Percentiles rank a stretch among this genome's conserved stretches.
Conservation (phyloP, 1,284 basidiomycete species). For the Chalciporus sp. region DNA sequence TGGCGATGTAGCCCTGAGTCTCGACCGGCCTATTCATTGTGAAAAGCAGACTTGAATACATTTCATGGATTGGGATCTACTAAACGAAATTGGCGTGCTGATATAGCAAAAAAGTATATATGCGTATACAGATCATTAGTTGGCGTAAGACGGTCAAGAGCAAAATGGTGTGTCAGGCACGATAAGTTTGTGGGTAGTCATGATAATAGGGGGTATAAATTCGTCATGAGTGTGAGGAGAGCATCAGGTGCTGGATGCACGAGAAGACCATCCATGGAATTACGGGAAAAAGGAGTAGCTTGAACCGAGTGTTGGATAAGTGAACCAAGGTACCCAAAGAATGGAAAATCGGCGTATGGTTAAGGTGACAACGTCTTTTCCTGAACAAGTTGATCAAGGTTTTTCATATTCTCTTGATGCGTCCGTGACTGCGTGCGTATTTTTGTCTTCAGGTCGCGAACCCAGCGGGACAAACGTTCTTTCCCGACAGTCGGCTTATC, state of each 20-base stretch:
- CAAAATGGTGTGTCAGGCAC: constrained; percentile 15
- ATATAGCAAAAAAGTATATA: constrained; percentile 21
- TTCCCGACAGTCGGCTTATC: constrained; percentile 29
- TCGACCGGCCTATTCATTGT: constrained; percentile 11
- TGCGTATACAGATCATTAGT: constrained; percentile 34
- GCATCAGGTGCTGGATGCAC: constrained; percentile 16
- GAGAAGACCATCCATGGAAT: constrained; percentile 29
- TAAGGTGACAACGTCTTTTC: constrained; percentile 47
- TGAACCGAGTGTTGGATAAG: constrained; percentile 22
- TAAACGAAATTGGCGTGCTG: constrained; percentile 6
- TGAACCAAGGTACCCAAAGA: constrained; percentile 15
- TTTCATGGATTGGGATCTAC: constrained; percentile 8
- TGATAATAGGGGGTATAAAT: constrained; percentile 36
- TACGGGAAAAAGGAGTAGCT: constrained; percentile 22
- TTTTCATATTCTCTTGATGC: constrained; percentile 41
- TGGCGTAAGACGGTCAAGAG: constrained; percentile 23
- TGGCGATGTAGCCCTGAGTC: constrained; percentile 13
- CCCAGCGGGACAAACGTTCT: constrained; percentile 52
- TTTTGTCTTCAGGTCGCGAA: constrained; percentile 58
- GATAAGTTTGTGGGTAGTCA: constrained; percentile 32
- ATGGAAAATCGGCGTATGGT: constrained; percentile 18
- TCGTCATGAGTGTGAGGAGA: constrained; percentile 18
- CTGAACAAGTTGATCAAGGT: constrained; percentile 44
- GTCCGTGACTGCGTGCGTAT: constrained; percentile 50
- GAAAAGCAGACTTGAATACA: constrained; percentile 15